These are phyloP conservation scores for Kodamaea derodonti DNA, from an alignment of 1,139 yeast species.

Conservation along the genomic window DNA sequence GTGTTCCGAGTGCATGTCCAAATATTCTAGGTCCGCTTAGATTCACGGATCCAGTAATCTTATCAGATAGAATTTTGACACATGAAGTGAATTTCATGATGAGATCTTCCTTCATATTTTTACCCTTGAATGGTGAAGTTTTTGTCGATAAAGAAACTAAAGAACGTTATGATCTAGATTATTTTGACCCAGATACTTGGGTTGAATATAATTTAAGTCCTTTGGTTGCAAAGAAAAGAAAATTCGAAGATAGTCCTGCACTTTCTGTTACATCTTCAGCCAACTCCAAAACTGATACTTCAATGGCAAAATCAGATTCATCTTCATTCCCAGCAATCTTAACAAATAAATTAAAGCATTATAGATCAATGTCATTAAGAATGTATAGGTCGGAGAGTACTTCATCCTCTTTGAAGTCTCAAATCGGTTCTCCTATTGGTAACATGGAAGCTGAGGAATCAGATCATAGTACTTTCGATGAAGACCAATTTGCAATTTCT, in stretches of 20 bases:
- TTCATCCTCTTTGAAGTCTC: background rate
- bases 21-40: slow-evolving; percentile 83
- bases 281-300: background rate
- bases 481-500: slow-evolving; percentile 23
- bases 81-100: slow-evolving; percentile 82
- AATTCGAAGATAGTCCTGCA: slow-evolving; percentile 1
- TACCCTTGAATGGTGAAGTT: slow-evolving; percentile 72
- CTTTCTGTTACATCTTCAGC: background rate
- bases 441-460: background rate
- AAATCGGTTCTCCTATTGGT: background rate
- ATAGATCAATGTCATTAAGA: slow-evolving; percentile 17
- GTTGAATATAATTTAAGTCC: slow-evolving; percentile 73
- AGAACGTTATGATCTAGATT: slow-evolving; percentile 64
- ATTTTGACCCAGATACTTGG: slow-evolving; percentile 80
- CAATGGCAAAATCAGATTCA: background rate
- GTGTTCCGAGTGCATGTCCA: slow-evolving; percentile 80
- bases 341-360: slow-evolving; percentile 20
- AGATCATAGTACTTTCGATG: background rate
- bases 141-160: slow-evolving; percentile 60
- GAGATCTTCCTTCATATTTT: slow-evolving; percentile 76
- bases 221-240: slow-evolving; percentile 51
- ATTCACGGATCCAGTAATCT: slow-evolving; percentile 73
- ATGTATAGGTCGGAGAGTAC: slow-evolving; percentile 3
- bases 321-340: slow-evolving; percentile 7
- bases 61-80: slow-evolving; percentile 71